A percentile compares a stretch with the other conserved stretches of the same genome.
phyloP scores from a whole-genome alignment of 805 yeast species.

The Vanderwaltozyma tropicalis region DNA sequence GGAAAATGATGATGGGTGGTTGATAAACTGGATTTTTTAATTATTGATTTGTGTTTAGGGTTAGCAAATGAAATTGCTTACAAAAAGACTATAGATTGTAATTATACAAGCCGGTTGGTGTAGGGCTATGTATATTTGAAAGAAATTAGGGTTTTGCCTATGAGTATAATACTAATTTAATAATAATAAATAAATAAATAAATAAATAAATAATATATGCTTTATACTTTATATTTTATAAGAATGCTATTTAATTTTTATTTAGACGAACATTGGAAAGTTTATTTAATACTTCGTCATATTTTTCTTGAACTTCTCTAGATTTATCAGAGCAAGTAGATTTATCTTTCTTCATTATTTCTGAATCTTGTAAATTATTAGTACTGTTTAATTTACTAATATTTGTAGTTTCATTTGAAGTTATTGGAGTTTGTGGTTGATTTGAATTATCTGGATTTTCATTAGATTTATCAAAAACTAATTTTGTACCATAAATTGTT shows the following conservation, averaged over 20 bases:
- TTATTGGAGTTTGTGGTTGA: conserved; percentile 32
- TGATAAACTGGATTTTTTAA: too few species aligned
- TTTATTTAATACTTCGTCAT: conserved; percentile 58
- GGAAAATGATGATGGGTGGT: too few species aligned
- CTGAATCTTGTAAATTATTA: conserved; percentile 5
- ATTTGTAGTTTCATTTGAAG: conserved; percentile 6
- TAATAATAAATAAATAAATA: too few species aligned
- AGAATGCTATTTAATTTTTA: conserved; percentile 11
- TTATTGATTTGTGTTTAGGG: too few species aligned
- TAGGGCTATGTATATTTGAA: too few species aligned
- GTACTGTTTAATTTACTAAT: conserved; percentile 7
- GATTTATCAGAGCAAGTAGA: background rate
- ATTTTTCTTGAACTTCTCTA: conserved; percentile 54
- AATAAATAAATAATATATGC: too few species aligned
- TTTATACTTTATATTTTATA: too few species aligned
- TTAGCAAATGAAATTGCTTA: too few species aligned
- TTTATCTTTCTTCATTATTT: conserved; percentile 2
- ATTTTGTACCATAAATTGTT: conserved; percentile 32
- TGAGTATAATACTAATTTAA: too few species aligned
- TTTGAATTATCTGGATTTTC: conserved; percentile 42
- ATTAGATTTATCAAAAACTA: conserved; percentile 51
- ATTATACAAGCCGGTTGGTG: too few species aligned
- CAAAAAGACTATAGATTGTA: too few species aligned
- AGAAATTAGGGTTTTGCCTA: too few species aligned
- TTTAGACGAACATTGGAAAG: conserved; percentile 55